Conservation (phyloP, 2,329 filamentous ascomycete genomes). For the Phaeosphaeriaceae sp. region DNA sequence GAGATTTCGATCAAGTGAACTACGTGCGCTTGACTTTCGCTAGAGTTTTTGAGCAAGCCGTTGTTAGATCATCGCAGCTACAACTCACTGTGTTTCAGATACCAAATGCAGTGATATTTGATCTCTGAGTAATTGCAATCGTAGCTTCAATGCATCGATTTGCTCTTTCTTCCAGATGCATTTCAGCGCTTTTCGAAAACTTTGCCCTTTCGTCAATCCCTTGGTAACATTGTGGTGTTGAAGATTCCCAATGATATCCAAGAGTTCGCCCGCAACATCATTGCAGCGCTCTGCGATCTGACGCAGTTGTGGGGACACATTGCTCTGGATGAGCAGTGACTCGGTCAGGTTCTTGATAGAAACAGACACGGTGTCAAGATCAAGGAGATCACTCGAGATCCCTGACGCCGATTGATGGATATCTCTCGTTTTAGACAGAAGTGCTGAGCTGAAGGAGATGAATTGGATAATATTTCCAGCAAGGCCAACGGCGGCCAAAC, state of each 20-base stretch:
- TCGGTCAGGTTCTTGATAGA: not conserved
- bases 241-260: not conserved
- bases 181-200: conserved; percentile 10
- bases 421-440: conserved; percentile 4
- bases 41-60: not conserved
- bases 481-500: conserved; percentile 7
- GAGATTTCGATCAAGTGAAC: not conserved
- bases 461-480: conserved; percentile 16
- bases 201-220: not conserved
- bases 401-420: conserved; percentile 1
- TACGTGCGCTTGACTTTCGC: not conserved
- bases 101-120: conserved; percentile 6
- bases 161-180: conserved; percentile 3
- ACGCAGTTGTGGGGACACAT: not conserved
- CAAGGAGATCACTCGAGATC: not conserved
- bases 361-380: conserved; percentile 4
- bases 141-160: conserved; percentile 2
- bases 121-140: conserved; percentile 4
- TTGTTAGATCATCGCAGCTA: not conserved
- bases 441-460: conserved; percentile 7
- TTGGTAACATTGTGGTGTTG: not conserved
- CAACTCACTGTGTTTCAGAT: not conserved
- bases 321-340: not conserved
- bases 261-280: not conserved
- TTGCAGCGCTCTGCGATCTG: not conserved